Evolutionary conservation across 2,329 filamentous ascomycete species (phyloP), one percentile per base, ranked within the genome.

Genomic region (Trichophyton equinum): DNA sequence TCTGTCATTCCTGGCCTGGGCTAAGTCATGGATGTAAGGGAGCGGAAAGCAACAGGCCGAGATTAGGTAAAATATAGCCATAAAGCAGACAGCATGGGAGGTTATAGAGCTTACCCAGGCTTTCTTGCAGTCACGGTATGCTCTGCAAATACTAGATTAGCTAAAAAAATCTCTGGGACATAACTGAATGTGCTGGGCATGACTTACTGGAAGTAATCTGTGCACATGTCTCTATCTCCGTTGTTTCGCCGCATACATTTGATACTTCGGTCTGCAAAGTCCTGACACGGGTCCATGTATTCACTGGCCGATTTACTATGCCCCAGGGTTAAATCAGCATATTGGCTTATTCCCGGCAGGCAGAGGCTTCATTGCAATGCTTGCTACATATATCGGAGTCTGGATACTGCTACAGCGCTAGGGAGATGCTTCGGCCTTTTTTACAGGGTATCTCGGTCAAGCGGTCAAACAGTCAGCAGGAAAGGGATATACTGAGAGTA

Each of bases 241-340:
- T 82, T 85, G 72, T 99, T 99, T 22, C 94, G 84, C 71, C 91
- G 86, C 70, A 99, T 77, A 70, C 94, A 99, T 72, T 84, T 86
- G 67, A 96, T 85, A 75, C 91, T 96, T 70, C 83, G 82, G 66
- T 87, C 79, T 6, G 94, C 92, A 4, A 90, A 90, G 69, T 96
- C 92, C 73, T 97, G 92, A 74, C 94, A 99, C 1, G 94, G 94
- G 69, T 99, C 94, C 73, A 89, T 90, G 76, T 87, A 97, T 72
- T 96, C 86, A 79, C 91, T 96, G 70, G 86, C 84, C 60, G 81
- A 82, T 79, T 97, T 97, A 67, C 92, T 96, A 69, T 11, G 22
- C 18, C 20, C 46, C 15, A 38, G 20, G 22, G 2, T 25, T 27
- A 27, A n/a, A 51, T 15, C 9, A 51, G 8, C 5, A 30, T 15